Base-by-base conservation (phyloP, 768 basidiomycete genomes). In the Psilocybe sp. region DNA sequence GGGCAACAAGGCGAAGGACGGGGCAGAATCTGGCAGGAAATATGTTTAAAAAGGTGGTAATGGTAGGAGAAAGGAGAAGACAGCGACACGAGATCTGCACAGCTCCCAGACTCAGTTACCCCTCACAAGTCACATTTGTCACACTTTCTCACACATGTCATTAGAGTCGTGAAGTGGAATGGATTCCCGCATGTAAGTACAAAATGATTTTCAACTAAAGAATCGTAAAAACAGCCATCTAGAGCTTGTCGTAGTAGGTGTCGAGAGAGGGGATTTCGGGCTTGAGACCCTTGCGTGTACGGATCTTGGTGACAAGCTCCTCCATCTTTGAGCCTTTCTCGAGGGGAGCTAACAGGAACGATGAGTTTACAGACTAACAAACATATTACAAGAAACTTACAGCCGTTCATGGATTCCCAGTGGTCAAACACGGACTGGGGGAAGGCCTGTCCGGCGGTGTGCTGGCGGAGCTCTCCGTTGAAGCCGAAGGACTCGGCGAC, bases 391-490 rank as follows among this genome's bases (percentile, higher is more conserved):
- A 13, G 4, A 12, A 3, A 74, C 87, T 69, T 63, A 88, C 87
- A 79, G 65, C 91, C 90, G 59, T 69, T 74, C 88, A 93, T 90
- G 55, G 84, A 53, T 63, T 92, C 87, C 89, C 91, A 93, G 69
- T 94, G 92, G 64, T 95, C 94, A 64, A 96, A 89, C 64, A 95
- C 94, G 63, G 75, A 68, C 72, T 98, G 97, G 44, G 97, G 95
- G 92, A 98, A 98, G 57, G 97, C 97, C 77, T 99, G 96, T 45
- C 97, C 97, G 65, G 81, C 83, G 37, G 97, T 98, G 44, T 88
- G 86, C 67, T 84, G 82, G 58, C 96, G 89, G 48, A 99, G 86
- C 62, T 91, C 94, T 60, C 89, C 92, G 72, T 94, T 98, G 88
- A 98, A 98, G 60, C 96, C 95, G 75, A 97, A 96, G 13, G 90